Evolutionary conservation across 1,139 yeast genomes (phyloP).

Genomic region (Pneumocystis oryctolagi): DNA sequence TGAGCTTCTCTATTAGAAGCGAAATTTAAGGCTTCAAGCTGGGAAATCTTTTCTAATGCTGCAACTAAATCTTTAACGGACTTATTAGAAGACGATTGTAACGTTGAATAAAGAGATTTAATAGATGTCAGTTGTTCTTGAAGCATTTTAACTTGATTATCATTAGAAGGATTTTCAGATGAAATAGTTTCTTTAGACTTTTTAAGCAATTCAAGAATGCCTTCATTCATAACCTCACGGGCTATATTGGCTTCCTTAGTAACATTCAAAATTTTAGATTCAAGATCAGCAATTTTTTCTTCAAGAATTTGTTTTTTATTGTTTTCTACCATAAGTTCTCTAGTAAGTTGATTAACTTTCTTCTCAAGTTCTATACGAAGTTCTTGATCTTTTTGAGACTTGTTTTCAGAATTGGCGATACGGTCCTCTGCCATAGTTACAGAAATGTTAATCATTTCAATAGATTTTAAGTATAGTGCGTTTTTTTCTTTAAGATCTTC

Average conservation of each 20-base stretch:
- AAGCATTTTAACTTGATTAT: neutral
- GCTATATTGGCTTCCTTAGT: neutral
- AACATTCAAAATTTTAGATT: neutral
- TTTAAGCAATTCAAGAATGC: neutral
- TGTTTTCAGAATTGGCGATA: neutral
- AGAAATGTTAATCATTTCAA: slow-evolving; percentile 3
- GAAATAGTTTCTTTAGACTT: neutral
- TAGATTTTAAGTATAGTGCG: neutral
- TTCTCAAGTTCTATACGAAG: neutral
- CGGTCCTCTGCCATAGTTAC: neutral
- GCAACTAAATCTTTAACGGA: slow-evolving; percentile 3
- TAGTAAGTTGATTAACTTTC: neutral
- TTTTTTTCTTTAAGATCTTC: slow-evolving; percentile 1
- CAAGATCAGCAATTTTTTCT: neutral
- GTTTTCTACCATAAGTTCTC: neutral
- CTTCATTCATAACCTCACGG: neutral
- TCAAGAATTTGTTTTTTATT: neutral
- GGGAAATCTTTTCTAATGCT: slow-evolving; percentile 4
- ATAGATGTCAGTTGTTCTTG: neutral
- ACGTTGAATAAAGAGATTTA: neutral
- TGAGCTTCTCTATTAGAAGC: slow-evolving; percentile 1
- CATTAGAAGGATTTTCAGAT: neutral
- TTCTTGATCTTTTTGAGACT: neutral
- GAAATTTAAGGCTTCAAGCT: slow-evolving; percentile 2
- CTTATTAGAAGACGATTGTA: neutral